Conservation (phyloP, 495 filamentous ascomycete genomes). For the Penicillium bovifimosum region DNA sequence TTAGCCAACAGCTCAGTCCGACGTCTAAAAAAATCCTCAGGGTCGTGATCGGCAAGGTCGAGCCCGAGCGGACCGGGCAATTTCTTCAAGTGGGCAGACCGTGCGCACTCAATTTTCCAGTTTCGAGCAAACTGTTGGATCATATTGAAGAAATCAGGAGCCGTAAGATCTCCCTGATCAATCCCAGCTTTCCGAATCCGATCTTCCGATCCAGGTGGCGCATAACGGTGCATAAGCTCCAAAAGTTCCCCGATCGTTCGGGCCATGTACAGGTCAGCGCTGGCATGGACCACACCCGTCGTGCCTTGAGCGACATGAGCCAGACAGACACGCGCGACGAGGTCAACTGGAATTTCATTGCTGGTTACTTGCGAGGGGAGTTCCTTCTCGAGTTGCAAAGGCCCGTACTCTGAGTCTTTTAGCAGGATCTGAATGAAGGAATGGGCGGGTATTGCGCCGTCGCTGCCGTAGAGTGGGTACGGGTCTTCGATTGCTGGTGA, state of each 20-base stretch:
- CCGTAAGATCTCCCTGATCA: neutral
- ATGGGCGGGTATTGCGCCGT: slow-evolving; percentile 4
- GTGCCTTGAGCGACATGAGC: slow-evolving; percentile 8
- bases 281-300: slow-evolving; percentile 13
- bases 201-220: neutral
- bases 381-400: neutral
- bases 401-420: neutral
- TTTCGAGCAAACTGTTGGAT: slow-evolving; percentile 1
- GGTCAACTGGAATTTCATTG: slow-evolving; percentile 19
- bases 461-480: slow-evolving; percentile 14
- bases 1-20: slow-evolving; percentile 1
- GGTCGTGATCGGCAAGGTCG: neutral
- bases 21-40: neutral
- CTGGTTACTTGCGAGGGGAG: neutral
- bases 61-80: neutral
- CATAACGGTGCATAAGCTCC: neutral
- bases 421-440: neutral
- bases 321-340: slow-evolving; percentile 10
- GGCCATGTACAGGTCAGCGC: neutral
- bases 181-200: neutral
- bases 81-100: neutral
- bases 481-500: slow-evolving; percentile 20
- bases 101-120: slow-evolving; percentile 1
- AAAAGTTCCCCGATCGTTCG: neutral
- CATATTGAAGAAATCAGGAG: slow-evolving; percentile 1